Evolutionary conservation across 2,329 filamentous ascomycete genomes (phyloP).

Genomic region (Neospermospora avenae): DNA sequence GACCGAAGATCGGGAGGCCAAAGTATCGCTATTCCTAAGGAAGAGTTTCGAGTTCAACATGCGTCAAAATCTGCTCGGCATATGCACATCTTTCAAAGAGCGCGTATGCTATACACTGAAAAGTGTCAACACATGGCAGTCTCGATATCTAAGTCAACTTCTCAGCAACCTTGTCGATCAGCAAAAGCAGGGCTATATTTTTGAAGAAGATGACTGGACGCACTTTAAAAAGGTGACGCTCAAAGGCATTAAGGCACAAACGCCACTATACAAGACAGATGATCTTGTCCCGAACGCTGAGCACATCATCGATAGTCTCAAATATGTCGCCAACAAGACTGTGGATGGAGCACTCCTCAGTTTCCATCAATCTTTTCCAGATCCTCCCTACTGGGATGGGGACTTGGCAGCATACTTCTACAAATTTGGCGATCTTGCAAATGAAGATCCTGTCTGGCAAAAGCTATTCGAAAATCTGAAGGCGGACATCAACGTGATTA

Average conservation of each 20-base stretch:
- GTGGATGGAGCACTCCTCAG: conserved; percentile 33
- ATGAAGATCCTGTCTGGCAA: conserved; percentile 12
- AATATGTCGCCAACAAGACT: conserved; percentile 49
- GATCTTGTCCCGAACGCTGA: conserved; percentile 30
- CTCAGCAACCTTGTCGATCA: conserved; percentile 56
- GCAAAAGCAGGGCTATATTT: conserved; percentile 51
- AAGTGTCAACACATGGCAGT: conserved; percentile 44
- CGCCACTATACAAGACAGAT: conserved; percentile 41
- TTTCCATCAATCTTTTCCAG: conserved; percentile 27
- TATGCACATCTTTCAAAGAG: conserved; percentile 63
- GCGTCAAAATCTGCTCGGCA: conserved; percentile 55
- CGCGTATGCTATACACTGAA: conserved; percentile 57
- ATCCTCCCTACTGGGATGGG: conserved; percentile 21
- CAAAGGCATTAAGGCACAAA: not conserved
- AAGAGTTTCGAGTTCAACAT: conserved; percentile 57
- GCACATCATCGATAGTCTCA: conserved; percentile 63
- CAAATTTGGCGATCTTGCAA: conserved; percentile 12
- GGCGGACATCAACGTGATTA: conserved; percentile 4
- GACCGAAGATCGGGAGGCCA: not conserved
- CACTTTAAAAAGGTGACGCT: conserved; percentile 30
- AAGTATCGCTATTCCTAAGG: conserved; percentile 44
- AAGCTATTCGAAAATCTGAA: conserved; percentile 16
- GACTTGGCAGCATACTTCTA: conserved; percentile 25
- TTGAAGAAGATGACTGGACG: conserved; percentile 43
- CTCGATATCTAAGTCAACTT: conserved; percentile 49